Conservation (phyloP, 2,329 filamentous ascomycete species). For the Talaromyces sp. region DNA sequence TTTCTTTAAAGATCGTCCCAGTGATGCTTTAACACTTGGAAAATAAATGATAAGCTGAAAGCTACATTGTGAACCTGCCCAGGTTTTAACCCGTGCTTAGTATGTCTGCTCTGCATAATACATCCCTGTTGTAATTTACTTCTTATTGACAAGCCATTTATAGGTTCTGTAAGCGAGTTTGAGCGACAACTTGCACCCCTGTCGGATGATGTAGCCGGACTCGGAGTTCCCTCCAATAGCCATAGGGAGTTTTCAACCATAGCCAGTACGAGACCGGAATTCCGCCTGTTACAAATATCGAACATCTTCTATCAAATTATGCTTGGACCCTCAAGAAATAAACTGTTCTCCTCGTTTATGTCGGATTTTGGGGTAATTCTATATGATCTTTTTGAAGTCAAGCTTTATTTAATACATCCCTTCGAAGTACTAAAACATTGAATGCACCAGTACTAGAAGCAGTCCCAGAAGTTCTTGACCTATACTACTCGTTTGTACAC, state of each 20-base stretch:
- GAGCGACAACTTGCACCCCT: background rate
- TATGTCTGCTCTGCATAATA: background rate
- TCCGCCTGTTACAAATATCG: background rate
- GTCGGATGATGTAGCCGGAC: background rate
- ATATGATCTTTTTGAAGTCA: too few species aligned
- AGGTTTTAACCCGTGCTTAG: background rate
- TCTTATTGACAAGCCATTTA: background rate
- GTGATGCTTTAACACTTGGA: background rate
- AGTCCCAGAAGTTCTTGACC: too few species aligned
- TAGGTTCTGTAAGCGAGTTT: background rate
- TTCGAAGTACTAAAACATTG: too few species aligned
- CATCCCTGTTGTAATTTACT: background rate
- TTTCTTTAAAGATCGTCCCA: background rate
- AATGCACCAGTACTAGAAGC: too few species aligned
- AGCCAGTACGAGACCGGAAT: background rate
- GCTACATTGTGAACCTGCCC: too few species aligned
- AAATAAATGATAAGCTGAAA: too few species aligned
- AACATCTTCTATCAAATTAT: background rate
- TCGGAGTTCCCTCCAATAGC: background rate
- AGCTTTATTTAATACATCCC: too few species aligned
- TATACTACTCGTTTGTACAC: too few species aligned
- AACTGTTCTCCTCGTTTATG: background rate
- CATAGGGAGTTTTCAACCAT: background rate
- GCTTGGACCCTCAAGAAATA: background rate
- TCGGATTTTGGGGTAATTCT: background rate